These are phyloP conservation scores for Metarhizium rileyi DNA, from an alignment of 2,329 filamentous ascomycete species.

Conservation along the genomic window DNA sequence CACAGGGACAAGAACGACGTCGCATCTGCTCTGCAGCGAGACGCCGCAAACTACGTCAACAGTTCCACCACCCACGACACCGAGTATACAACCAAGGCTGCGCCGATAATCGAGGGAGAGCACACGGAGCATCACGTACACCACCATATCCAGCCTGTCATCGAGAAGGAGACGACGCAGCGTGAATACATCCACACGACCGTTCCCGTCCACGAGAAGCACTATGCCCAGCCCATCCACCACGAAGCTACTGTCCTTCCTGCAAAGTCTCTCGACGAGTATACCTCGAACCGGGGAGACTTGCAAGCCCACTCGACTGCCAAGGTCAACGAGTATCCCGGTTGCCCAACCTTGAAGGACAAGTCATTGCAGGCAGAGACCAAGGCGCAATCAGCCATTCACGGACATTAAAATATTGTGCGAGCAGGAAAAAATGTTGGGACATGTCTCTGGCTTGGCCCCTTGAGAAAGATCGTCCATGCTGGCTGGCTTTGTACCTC, in stretches of 20 bases:
- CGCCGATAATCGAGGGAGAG: constrained; percentile 19
- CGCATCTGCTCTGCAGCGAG: constrained; percentile 36
- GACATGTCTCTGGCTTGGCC: too few species aligned
- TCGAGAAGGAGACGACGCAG: constrained; percentile 60
- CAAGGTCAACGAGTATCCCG: constrained; percentile 47
- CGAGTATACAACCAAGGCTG: constrained; percentile 16
- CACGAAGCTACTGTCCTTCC: constrained; percentile 57
- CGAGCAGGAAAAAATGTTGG: too few species aligned
- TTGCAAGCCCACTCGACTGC: constrained; percentile 45
- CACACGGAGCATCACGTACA: constrained; percentile 41
- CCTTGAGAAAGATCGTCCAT: too few species aligned
- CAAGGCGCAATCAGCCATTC: neutral
- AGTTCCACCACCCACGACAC: constrained; percentile 19
- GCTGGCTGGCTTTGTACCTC: too few species aligned
- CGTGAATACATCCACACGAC: constrained; percentile 63
- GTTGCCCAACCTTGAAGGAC: constrained; percentile 39
- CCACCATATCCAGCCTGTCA: constrained; percentile 60
- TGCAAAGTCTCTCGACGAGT: constrained; percentile 54
- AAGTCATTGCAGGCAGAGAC: neutral
- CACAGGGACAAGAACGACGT: constrained; percentile 46
- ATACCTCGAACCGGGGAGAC: constrained; percentile 36
- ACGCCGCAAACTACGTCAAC: constrained; percentile 29
- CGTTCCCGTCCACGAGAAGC: constrained; percentile 61
- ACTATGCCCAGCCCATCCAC: constrained; percentile 57
- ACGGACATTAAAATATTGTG: neutral